Conservation (phyloP, 768 basidiomycete species). For the Serendipita indica region DNA sequence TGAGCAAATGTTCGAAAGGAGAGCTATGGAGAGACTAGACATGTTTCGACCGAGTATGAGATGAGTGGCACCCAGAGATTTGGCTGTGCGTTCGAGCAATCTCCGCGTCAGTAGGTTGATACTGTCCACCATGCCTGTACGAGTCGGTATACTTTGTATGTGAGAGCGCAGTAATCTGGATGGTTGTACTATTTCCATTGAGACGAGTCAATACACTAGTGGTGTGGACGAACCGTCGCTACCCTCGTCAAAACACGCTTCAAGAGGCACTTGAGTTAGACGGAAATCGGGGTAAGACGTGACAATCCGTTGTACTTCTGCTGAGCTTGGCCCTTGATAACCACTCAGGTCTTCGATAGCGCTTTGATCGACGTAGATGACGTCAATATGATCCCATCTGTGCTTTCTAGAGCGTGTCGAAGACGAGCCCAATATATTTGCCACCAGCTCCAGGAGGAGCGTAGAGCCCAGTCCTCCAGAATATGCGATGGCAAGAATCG, state of each 20-base stretch:
- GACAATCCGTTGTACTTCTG: slow-evolving; percentile 42
- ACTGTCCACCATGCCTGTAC: slow-evolving; percentile 47
- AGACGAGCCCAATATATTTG: background rate
- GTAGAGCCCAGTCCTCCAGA: slow-evolving; percentile 74
- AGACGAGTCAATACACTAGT: slow-evolving; percentile 18
- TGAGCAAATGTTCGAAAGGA: slow-evolving; percentile 60
- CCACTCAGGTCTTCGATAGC: slow-evolving; percentile 31
- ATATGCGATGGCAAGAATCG: slow-evolving; percentile 42
- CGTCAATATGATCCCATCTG: slow-evolving; percentile 17
- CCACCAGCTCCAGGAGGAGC: slow-evolving; percentile 52
- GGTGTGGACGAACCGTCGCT: background rate
- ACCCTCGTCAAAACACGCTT: background rate
- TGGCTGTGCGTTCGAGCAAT: slow-evolving; percentile 54
- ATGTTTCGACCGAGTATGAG: slow-evolving; percentile 63
- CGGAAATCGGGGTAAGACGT: slow-evolving; percentile 30
- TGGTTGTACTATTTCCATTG: slow-evolving; percentile 14
- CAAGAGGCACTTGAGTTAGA: background rate
- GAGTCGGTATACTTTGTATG: slow-evolving; percentile 54
- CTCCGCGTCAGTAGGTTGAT: slow-evolving; percentile 47
- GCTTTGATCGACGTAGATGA: slow-evolving; percentile 17
- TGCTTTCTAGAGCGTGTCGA: slow-evolving; percentile 38
- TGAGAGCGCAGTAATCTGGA: slow-evolving; percentile 31
- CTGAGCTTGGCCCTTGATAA: slow-evolving; percentile 28
- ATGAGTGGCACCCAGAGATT: slow-evolving; percentile 47
- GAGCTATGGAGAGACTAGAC: slow-evolving; percentile 59